Base-by-base conservation (phyloP, 2,329 filamentous ascomycete genomes). In the Ascochyta viciae-villosae region DNA sequence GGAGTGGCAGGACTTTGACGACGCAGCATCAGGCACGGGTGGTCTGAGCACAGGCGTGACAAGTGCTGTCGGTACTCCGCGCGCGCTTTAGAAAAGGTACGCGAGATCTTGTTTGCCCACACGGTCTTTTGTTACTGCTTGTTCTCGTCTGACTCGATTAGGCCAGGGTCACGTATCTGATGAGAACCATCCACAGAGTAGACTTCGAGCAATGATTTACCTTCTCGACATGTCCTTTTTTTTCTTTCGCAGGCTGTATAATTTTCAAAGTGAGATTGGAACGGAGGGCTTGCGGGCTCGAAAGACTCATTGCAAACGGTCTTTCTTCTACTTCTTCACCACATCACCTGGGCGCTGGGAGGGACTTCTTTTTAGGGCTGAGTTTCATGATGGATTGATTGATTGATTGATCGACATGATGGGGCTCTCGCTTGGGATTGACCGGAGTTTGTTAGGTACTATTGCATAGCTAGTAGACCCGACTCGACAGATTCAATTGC, bases 1-100 rank as follows among this genome's bases (percentile, higher is more conserved):
- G 2, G 79, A 86, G 58, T 82, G 85, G 64, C 78, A 83, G 58
- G 81, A 85, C 70, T 85, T 83, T 53, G 84, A 87, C 46, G 80
- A 82, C 50, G 74, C 77, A 12, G 77, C 72, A n/a, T 78, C 79
- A 15, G 76, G 76, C 47, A 81, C 78, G 27, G 84, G 85, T 58
- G 82, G 80, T 6, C 39, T 67, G 24, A 71, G 68, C 50, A 74
- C 71, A 5, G 70, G 67, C 9, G 64, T 74, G 39, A 67, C 68
- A 3, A 71, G 66, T 43, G 64, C 69, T 5, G 70, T 73, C 27
- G 72, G 71, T 27, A 74, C 72, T 26, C 72, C 72, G 23, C 60
- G 67, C 53, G 64, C 64, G 29, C 48, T 57, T 37, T 67, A 58
- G 61, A 54, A 31, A 26, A 39, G 34, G 54, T 57, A 26, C 22